Evolutionary conservation across 345 rosid genomes (phyloP).

Genomic region (Eutrema heterophyllum): DNA sequence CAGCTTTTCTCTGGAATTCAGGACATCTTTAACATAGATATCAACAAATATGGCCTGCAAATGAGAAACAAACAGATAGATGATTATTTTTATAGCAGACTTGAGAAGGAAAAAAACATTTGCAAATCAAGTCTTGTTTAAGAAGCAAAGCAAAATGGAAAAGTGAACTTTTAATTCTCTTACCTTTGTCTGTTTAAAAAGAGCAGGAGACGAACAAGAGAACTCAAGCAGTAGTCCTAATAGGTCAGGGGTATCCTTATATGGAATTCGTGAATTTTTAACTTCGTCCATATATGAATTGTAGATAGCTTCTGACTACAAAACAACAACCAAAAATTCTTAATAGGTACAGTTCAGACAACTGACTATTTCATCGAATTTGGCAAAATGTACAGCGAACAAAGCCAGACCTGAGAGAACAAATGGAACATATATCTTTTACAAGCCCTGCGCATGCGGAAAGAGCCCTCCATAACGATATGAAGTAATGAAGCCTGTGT

Average conservation of each 20-base stretch:
- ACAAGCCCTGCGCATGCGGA: conserved; percentile 72
- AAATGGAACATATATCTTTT: conserved; percentile 56
- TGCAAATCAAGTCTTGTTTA: background rate
- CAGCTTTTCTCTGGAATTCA: conserved; percentile 78
- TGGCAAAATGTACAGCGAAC: background rate
- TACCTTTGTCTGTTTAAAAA: conserved; percentile 69
- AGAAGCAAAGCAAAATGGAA: background rate
- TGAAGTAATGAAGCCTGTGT: conserved; percentile 67
- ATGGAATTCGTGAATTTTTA: conserved; percentile 60
- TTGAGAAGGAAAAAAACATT: background rate
- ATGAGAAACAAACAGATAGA: background rate
- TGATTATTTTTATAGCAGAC: background rate
- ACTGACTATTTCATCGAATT: background rate
- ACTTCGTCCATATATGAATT: conserved; percentile 56
- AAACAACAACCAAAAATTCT: conserved; percentile 14
- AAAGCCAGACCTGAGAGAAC: conserved; percentile 64
- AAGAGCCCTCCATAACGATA: conserved; percentile 58
- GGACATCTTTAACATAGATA: conserved; percentile 73
- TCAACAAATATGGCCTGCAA: conserved; percentile 53
- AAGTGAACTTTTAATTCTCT: background rate
- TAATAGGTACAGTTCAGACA: background rate
- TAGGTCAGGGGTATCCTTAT: conserved; percentile 67
- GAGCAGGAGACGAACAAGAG: conserved; percentile 43
- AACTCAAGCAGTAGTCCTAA: conserved; percentile 66
- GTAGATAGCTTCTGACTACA: conserved; percentile 65